Evolutionary conservation across 139 green algal genomes (phyloP), one percentile per base, ranked within the genome.

Genomic region (Coelastrella sp.): DNA sequence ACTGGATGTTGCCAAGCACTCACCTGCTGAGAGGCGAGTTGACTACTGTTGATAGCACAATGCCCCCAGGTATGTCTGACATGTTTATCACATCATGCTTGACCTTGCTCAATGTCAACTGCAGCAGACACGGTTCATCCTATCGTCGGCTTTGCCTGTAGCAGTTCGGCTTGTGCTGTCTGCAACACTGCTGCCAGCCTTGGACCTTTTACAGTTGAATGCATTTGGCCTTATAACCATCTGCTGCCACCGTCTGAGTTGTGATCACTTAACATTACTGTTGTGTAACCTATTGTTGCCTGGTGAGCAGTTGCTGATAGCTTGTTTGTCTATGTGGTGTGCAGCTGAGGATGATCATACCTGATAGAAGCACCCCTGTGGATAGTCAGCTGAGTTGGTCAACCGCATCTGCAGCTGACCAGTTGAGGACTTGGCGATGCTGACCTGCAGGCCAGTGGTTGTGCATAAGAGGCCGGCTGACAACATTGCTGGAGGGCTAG

Each of bases 91-190:
- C 84, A 0, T 93, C 94, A 14, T 87, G 63, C n/a, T 82, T 81
- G 63, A 95, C 81, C 85, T 96, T 96, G 84, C 90, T 89, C 8
- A 96, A 65, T 0, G 93, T 68, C n/a, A 96, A 56, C 94, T 96
- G 91, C 89, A 90, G 82, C 19, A 20, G 65, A 11, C 24, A 59
- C 35, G 3, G 35, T 49, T 49, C 35, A 49, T 49, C 35, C 35
- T 3, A 49, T 49, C 3, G 35, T 49, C 35, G 35, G 1, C 35
- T 49, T 49, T 49, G 35, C 35, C 1, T 49, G 1, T 49, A 49
- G 35, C 35, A 49, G 35, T 49, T 49, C 1, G 35, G 3, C 1
- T 49, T 49, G 35, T 49, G 35, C 35, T 3, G 35, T 49, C 35
- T 49, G 35, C 35, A 49, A 49, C 1, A 49, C 35, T 49, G 35